Evolutionary conservation across 2,329 filamentous ascomycete genomes (phyloP), one percentile per base, ranked within the genome.

Genomic region (Myriangium duriaei): DNA sequence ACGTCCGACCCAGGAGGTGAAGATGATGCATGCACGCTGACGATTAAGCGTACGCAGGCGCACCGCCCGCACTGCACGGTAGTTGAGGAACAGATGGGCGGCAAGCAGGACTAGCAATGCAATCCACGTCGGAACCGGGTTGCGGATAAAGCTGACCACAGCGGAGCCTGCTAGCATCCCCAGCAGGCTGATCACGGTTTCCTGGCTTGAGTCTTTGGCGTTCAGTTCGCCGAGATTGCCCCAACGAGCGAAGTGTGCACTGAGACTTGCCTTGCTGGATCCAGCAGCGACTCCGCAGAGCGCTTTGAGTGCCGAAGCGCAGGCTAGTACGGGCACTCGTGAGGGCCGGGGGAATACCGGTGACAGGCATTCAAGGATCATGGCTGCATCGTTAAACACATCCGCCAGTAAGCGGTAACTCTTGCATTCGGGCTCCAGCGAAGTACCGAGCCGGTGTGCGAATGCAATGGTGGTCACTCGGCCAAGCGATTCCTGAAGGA

Each of bases 161-260:
- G 93, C 43, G 33, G 79, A 91, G 1, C 91, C 91, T 11, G 72
- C 74, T 64, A 94, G 68, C 73, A 96, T 86, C 2, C 91, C 91
- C 21, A 94, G 45, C 16, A 96, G 67, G 2, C 84, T 88, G 40
- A 98, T 83, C 13, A 94, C 76, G 0, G 88, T 96, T 61, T 96
- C 91, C 62, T 96, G 91, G 47, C 83, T 92, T 10, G 86, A 86
- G 56, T 96, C 88, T 71, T 94, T 79, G 40, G 88, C 87, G 61
- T 95, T 96, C 40, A 98, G 68, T 58, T 96, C 88, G 2, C 84
- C 88, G 31, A 96, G 62, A 56, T 95, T 96, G 26, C 85, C 83
- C 54, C 77, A 76, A 47, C 69, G 75, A 6, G 88, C 86, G 65
- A 98, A 96, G 60, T 98, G 91, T 9, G 84, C 81, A 54, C 83